A percentile compares a stretch with the other conserved stretches of the same genome.
phyloP scores from a whole-genome alignment of 495 filamentous ascomycete genomes.

The Xylaria sp. region DNA sequence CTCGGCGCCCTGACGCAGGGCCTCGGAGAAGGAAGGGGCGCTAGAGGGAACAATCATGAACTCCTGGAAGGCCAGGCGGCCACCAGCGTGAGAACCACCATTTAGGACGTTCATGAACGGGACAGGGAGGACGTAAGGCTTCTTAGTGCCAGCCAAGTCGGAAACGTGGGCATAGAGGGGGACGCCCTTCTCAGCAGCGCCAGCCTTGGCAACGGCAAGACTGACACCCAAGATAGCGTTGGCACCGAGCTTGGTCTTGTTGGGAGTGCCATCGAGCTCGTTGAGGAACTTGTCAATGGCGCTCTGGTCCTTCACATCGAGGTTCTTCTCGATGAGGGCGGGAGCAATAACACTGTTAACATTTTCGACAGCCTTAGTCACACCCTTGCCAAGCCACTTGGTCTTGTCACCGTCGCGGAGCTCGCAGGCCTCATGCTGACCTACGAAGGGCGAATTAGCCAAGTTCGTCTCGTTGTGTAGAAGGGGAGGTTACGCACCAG shows the following conservation, averaged over 20 bases:
- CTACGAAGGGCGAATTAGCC: slow-evolving; percentile 52
- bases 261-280: slow-evolving; percentile 92
- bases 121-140: slow-evolving; percentile 98
- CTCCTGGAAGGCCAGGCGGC: slow-evolving; percentile 98
- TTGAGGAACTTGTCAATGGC: slow-evolving; percentile 93
- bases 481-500: slow-evolving; percentile 65
- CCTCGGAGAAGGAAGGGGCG: slow-evolving; percentile 91
- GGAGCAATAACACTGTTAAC: slow-evolving; percentile 95
- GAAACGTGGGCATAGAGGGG: slow-evolving; percentile 98
- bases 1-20: slow-evolving; percentile 92
- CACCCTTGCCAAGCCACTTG: slow-evolving; percentile 97
- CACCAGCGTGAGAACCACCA: slow-evolving; percentile 98
- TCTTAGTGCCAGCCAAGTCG: slow-evolving; percentile 98
- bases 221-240: slow-evolving; percentile 98
- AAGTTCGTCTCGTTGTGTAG: slow-evolving; percentile 22
- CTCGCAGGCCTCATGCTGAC: slow-evolving; percentile 97
- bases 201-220: slow-evolving; percentile 96
- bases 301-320: slow-evolving; percentile 97
- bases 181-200: slow-evolving; percentile 96
- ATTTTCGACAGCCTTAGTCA: slow-evolving; percentile 93
- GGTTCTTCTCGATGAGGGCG: slow-evolving; percentile 86
- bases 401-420: slow-evolving; percentile 98
- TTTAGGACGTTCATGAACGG: slow-evolving; percentile 99
- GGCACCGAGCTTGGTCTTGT: slow-evolving; percentile 98
- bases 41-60: slow-evolving; percentile 98